phyloP scores from a whole-genome alignment of 1,139 yeast genomes.

The Wickerhamomyces sp. region DNA sequence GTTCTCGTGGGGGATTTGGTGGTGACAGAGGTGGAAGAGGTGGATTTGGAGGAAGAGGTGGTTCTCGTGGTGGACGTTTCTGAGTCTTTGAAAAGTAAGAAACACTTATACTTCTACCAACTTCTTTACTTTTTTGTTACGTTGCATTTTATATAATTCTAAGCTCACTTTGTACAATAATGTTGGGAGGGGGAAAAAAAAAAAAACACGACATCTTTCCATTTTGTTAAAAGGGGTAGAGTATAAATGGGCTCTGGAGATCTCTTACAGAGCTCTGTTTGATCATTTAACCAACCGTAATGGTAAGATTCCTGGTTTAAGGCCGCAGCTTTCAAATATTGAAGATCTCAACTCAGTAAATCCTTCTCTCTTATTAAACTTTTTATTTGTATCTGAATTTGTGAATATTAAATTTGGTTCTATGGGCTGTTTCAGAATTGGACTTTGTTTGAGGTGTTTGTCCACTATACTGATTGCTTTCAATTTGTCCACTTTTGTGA shows the following conservation, averaged over 20 bases:
- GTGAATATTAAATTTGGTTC: slow-evolving; percentile 36
- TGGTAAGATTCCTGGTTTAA: slow-evolving; percentile 21
- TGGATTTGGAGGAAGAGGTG: slow-evolving; percentile 36
- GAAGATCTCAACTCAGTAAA: slow-evolving; percentile 31
- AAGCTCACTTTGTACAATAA: slow-evolving; percentile 4
- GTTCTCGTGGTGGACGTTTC: slow-evolving; percentile 36
- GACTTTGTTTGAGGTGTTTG: slow-evolving; percentile 24
- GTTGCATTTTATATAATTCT: not conserved
- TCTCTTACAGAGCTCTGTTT: no score
- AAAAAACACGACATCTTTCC: no score
- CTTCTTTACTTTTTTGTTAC: no score
- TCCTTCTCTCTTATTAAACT: slow-evolving; percentile 32
- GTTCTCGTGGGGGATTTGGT: slow-evolving; percentile 28
- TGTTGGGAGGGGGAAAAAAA: no score
- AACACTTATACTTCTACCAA: not conserved
- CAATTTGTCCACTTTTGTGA: slow-evolving; percentile 69
- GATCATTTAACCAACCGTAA: no score
- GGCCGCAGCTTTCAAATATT: slow-evolving; percentile 35
- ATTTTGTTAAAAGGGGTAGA: no score
- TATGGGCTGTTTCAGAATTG: slow-evolving; percentile 23
- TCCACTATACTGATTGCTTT: slow-evolving; percentile 19
- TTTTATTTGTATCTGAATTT: slow-evolving; percentile 29
- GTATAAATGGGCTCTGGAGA: no score
- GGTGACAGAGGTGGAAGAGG: slow-evolving; percentile 42
- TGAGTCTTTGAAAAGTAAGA: slow-evolving; percentile 2